Conservation (phyloP, 352 stramenopile species). For the Globisporangium rhizosaccharum region DNA sequence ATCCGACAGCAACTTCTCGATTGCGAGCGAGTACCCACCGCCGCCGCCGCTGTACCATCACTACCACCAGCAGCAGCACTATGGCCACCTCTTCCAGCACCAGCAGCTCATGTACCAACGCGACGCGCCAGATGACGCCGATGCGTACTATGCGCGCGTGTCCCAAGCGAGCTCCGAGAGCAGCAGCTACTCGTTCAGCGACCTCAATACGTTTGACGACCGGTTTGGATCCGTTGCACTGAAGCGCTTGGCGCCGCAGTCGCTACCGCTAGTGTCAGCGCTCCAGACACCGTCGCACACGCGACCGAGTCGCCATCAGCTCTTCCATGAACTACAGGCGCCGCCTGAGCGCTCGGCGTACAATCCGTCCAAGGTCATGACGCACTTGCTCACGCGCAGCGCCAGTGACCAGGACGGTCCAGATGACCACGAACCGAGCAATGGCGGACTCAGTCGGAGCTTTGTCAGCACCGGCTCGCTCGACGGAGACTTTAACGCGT, state of each 20-base stretch:
- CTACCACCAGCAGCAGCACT: not conserved
- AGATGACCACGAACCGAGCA: conserved; percentile 2
- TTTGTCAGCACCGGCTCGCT: conserved; percentile 19
- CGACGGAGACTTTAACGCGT: conserved; percentile 37
- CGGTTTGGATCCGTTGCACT: conserved; percentile 19
- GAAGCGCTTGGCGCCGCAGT: conserved; percentile 15
- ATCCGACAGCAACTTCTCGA: conserved; percentile 51
- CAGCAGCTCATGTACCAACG: not conserved
- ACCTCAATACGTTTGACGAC: conserved; percentile 51
- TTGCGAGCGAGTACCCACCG: conserved; percentile 36
- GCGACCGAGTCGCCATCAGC: not conserved
- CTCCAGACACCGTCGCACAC: not conserved
- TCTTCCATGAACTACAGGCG: not conserved
- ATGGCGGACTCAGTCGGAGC: conserved; percentile 11
- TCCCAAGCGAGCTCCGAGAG: conserved; percentile 41
- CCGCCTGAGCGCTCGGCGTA: conserved; percentile 3
- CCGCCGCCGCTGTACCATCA: not conserved
- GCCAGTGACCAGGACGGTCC: not conserved
- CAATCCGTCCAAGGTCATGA: conserved; percentile 10
- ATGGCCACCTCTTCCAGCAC: not conserved
- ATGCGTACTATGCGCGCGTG: conserved; percentile 14
- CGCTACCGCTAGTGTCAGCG: not conserved
- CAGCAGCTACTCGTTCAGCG: conserved; percentile 55
- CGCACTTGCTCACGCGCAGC: conserved; percentile 9
- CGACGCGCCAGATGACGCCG: not conserved